Percentiles rank a stretch among this genome's conserved stretches.
These are phyloP conservation scores for Nymphaea colorata DNA, from an alignment of 164 flowering plant genomes.

Conservation along the genomic window DNA sequence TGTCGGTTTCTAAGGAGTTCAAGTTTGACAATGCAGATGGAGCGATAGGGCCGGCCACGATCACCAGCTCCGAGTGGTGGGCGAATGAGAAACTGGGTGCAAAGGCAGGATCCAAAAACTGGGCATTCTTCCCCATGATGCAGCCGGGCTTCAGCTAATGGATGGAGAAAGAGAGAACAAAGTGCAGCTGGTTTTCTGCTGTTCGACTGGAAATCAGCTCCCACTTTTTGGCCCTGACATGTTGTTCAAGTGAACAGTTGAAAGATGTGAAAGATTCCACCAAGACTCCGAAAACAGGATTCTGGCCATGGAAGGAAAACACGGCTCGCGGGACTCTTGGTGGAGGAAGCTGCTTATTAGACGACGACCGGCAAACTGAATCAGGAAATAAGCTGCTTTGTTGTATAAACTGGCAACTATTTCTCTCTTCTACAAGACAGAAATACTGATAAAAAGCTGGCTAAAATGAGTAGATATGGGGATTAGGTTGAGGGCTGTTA, in stretches of 20 bases:
- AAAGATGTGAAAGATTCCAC: no score
- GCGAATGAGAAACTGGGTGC: constrained; percentile 41
- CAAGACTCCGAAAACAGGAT: no score
- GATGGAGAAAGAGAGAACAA: not conserved
- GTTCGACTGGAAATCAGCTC: not conserved
- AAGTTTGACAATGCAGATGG: constrained; percentile 62
- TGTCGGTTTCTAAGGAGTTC: constrained; percentile 66
- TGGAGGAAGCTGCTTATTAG: no score
- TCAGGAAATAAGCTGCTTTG: no score
- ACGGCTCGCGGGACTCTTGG: no score
- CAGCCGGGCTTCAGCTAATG: constrained; percentile 67
- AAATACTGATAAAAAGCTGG: no score
- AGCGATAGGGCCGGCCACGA: constrained; percentile 22
- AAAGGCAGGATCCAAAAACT: constrained; percentile 36
- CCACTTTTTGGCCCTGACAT: not conserved
- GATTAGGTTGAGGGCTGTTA: no score
- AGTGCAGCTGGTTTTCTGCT: not conserved
- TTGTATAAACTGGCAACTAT: no score
- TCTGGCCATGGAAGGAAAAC: no score
- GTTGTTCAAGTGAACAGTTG: not conserved
- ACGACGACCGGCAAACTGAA: no score
- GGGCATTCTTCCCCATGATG: constrained; percentile 75
- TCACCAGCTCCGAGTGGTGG: constrained; percentile 68
- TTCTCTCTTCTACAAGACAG: no score
- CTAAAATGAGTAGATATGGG: no score